Evolutionary conservation across 2,329 filamentous ascomycete genomes (phyloP).

Genomic region (Pseudocercospora pini-densiflorae): DNA sequence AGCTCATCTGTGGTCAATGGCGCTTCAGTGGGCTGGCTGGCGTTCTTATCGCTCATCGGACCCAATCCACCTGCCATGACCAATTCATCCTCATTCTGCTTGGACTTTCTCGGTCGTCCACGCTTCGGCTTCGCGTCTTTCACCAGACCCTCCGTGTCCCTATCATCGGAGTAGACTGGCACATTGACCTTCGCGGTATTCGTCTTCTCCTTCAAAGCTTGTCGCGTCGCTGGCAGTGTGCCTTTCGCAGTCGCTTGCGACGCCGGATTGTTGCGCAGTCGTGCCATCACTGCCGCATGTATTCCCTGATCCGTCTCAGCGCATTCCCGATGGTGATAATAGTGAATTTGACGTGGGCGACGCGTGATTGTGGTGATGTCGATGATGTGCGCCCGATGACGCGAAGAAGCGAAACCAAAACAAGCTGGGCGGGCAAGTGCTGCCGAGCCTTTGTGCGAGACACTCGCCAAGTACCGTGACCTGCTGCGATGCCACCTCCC

Average conservation of each 20-base stretch:
- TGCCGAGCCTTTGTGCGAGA: not conserved
- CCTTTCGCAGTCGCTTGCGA: conserved; percentile 19
- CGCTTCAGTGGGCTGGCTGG: conserved; percentile 20
- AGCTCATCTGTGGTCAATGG: conserved; percentile 31
- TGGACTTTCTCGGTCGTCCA: conserved; percentile 28
- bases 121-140: conserved; percentile 33
- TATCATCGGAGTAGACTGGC: conserved; percentile 32
- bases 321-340: conserved; percentile 6
- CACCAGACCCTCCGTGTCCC: conserved; percentile 34
- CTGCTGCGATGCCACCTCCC: not conserved
- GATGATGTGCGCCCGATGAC: conserved; percentile 17
- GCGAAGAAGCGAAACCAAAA: conserved; percentile 17
- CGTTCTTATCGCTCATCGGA: conserved; percentile 15
- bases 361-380: conserved; percentile 10
- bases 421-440: not conserved
- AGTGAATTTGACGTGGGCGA: not conserved
- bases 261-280: conserved; percentile 34
- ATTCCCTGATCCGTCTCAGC: conserved; percentile 7
- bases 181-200: conserved; percentile 32
- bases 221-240: conserved; percentile 25
- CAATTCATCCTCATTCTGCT: conserved; percentile 30
- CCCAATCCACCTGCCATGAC: conserved; percentile 39
- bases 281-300: conserved; percentile 29
- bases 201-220: conserved; percentile 38
- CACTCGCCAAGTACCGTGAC: not conserved